A percentile compares a stretch with the other conserved stretches of the same genome.
Evolutionary conservation across 2,329 filamentous ascomycete genomes (phyloP).

Genomic region (Waltergamsia citrina): DNA sequence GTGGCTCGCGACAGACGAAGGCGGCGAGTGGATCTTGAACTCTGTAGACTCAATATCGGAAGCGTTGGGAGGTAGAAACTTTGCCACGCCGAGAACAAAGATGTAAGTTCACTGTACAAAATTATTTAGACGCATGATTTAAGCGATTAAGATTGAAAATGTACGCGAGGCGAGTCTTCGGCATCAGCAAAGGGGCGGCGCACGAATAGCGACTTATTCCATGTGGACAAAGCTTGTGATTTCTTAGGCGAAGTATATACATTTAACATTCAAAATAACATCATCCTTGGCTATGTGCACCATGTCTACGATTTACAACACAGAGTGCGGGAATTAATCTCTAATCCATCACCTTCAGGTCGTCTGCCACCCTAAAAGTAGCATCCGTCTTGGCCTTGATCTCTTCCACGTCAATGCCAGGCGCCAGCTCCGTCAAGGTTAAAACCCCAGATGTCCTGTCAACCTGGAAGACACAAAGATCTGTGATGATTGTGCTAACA

Average conservation of each 20-base stretch:
- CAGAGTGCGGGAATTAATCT: too few relatives aligned
- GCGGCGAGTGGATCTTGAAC: slow-evolving; percentile 34
- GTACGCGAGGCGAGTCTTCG: too few relatives aligned
- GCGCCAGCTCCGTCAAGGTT: slow-evolving; percentile 62
- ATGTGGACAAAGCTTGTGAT: too few relatives aligned
- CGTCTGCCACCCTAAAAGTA: slow-evolving; percentile 42
- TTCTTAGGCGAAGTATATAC: too few relatives aligned
- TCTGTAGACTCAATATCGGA: slow-evolving; percentile 34
- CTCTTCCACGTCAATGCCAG: slow-evolving; percentile 58
- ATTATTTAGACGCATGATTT: background rate
- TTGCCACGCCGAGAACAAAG: slow-evolving; percentile 3
- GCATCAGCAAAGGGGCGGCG: too few relatives aligned
- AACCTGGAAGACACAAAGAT: slow-evolving; percentile 65
- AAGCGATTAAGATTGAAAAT: background rate
- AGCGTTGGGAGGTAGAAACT: slow-evolving; percentile 28
- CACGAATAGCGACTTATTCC: too few relatives aligned
- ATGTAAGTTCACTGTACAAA: slow-evolving; percentile 1
- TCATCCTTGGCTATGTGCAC: too few relatives aligned
- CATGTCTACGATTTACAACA: too few relatives aligned
- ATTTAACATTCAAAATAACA: too few relatives aligned
- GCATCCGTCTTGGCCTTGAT: slow-evolving; percentile 62
- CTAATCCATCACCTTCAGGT: background rate
- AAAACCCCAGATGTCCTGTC: slow-evolving; percentile 51
- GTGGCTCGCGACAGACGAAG: slow-evolving; percentile 35
- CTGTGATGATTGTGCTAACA: slow-evolving; percentile 63